Percentiles rank a stretch among this genome's conserved stretches.
Conservation (phyloP, 192 early-diverging fungal genomes). For the Coemansia sp. region DNA sequence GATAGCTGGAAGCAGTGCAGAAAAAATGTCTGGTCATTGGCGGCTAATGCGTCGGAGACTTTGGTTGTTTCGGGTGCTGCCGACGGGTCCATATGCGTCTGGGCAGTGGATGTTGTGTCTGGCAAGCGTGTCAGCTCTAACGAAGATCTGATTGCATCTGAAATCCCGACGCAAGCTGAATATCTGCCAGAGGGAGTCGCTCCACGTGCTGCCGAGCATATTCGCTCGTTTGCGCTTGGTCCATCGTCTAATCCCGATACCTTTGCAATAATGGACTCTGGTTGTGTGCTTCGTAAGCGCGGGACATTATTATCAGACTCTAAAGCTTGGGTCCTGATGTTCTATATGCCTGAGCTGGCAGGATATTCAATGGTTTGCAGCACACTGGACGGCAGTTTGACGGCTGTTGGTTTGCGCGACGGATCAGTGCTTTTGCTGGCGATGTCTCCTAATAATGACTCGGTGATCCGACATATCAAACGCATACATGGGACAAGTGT, state of each 20-base stretch:
- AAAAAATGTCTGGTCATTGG: conserved; percentile 81
- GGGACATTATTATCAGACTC: too few relatives aligned
- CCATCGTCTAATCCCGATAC: neutral
- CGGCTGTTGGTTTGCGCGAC: conserved; percentile 31
- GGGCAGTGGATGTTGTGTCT: conserved; percentile 49
- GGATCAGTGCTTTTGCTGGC: conserved; percentile 12
- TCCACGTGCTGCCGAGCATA: conserved; percentile 20
- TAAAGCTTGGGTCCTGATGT: neutral
- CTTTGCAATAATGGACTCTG: conserved; percentile 35
- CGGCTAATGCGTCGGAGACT: conserved; percentile 52
- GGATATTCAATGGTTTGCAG: conserved; percentile 22
- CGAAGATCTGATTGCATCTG: conserved; percentile 15
- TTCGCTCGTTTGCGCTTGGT: conserved; percentile 54
- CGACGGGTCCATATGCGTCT: conserved; percentile 76
- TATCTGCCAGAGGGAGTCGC: conserved; percentile 14
- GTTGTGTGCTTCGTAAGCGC: conserved; percentile 24
- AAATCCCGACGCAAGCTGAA: conserved; percentile 11
- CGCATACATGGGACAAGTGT: conserved; percentile 6
- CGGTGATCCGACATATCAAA: neutral
- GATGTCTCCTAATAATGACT: too few relatives aligned
- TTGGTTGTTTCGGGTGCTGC: conserved; percentile 74
- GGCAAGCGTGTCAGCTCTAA: conserved; percentile 18
- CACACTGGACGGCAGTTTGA: conserved; percentile 8
- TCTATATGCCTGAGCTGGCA: conserved; percentile 1
- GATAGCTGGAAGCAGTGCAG: conserved; percentile 54